These are phyloP conservation scores for Rhazya stricta DNA, from an alignment of 257 asterid genomes.

Conservation along the genomic window DNA sequence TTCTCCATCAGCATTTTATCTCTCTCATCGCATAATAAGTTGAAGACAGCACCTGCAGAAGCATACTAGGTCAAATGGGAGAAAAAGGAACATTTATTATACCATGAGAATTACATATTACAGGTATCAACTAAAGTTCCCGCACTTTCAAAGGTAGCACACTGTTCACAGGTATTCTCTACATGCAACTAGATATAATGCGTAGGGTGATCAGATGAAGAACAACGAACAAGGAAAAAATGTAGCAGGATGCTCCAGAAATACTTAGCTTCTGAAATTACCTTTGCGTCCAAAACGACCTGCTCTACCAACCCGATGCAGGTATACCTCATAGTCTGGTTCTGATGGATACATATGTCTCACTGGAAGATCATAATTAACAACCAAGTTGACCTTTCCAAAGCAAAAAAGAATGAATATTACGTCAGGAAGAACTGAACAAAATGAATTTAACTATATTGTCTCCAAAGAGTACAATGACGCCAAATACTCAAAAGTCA, in stretches of 20 bases:
- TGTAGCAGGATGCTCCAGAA: not conserved
- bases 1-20: constrained; percentile 40
- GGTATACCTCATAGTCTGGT: constrained; percentile 84
- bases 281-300: constrained; percentile 99
- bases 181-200: not conserved
- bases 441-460: too few relatives aligned
- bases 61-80: constrained; percentile 6
- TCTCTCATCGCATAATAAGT: constrained; percentile 31
- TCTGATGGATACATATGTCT: constrained; percentile 35
- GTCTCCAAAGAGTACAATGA: too few relatives aligned
- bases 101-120: not conserved
- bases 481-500: not conserved
- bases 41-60: constrained; percentile 50
- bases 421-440: not conserved
- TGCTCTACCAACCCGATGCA: constrained; percentile 96
- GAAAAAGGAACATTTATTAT: not conserved
- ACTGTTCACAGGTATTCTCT: too few relatives aligned
- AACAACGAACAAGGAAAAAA: not conserved
- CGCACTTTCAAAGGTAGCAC: not conserved
- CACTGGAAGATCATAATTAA: constrained; percentile 81
- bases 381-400: constrained; percentile 86
- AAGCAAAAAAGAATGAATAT: constrained; percentile 9
- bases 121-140: not conserved
- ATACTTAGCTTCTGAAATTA: constrained; percentile 17
- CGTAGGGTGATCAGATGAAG: not conserved